phyloP scores from a whole-genome alignment of 495 filamentous ascomycete species.

The Aspergillus hancockii region DNA sequence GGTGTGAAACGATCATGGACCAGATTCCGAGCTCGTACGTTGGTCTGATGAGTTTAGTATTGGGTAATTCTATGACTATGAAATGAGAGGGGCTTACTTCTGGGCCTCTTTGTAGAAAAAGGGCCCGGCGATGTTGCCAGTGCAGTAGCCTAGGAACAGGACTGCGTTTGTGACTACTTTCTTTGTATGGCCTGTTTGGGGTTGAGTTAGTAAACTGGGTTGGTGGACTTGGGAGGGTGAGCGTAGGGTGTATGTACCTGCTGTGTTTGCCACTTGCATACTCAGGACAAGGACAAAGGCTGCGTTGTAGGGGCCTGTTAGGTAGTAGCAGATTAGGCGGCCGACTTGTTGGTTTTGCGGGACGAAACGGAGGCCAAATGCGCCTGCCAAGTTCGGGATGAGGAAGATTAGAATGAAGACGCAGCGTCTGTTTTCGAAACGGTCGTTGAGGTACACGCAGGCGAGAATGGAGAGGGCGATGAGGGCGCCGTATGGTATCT shows the following conservation, averaged over 20 bases:
- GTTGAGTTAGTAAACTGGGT: background rate
- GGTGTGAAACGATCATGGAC: constrained; percentile 62
- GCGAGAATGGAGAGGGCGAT: constrained; percentile 57
- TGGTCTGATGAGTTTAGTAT: constrained; percentile 27
- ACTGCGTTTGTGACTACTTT: constrained; percentile 63
- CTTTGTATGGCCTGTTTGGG: constrained; percentile 55
- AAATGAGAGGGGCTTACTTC: constrained; percentile 25
- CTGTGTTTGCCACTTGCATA: constrained; percentile 58
- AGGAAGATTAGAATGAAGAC: constrained; percentile 56
- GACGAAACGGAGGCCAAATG: constrained; percentile 59
- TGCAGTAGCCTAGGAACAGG: constrained; percentile 54
- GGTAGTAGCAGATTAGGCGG: constrained; percentile 56
- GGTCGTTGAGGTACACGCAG: constrained; percentile 60
- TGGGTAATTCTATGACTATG: background rate
- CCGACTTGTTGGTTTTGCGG: constrained; percentile 45
- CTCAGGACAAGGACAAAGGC: constrained; percentile 60
- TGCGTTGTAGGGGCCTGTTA: constrained; percentile 61
- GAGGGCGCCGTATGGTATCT: constrained; percentile 61
- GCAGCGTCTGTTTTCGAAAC: constrained; percentile 57
- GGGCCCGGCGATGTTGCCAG: constrained; percentile 57
- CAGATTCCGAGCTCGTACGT: constrained; percentile 60
- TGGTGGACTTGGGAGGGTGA: background rate
- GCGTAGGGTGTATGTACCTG: constrained; percentile 28
- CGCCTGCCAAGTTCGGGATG: constrained; percentile 54
- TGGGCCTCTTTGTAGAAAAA: constrained; percentile 63